A percentile compares a stretch with the other conserved stretches of the same genome.
Conservation (phyloP, 225 moss, liverwort and hornwort genomes). For the Bryoerythrophyllum caledonicum region DNA sequence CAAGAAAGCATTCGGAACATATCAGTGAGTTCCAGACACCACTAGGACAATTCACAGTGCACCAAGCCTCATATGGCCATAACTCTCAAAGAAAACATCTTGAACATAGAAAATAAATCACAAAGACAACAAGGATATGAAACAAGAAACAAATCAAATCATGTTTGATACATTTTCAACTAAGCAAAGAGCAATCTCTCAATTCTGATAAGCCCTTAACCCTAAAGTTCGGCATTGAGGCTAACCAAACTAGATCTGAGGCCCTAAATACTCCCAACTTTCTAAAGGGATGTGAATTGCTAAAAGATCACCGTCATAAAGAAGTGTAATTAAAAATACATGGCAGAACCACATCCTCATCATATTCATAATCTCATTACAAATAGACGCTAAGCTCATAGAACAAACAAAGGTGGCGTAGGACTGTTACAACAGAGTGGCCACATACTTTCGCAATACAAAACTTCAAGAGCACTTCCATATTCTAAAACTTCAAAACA, state of each 20-base stretch:
- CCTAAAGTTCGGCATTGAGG: background rate
- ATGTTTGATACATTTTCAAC: conserved; percentile 12
- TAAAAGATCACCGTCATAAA: no score
- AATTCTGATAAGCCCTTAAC: background rate
- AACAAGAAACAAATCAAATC: background rate
- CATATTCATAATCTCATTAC: no score
- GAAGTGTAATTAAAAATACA: no score
- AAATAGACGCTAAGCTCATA: background rate
- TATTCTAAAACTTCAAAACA: no score
- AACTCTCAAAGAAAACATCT: background rate
- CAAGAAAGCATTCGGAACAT: background rate
- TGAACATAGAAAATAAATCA: conserved; percentile 1
- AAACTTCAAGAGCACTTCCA: no score
- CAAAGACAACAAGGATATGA: background rate
- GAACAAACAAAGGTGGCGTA: no score
- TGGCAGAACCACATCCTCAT: background rate
- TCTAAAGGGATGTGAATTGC: no score
- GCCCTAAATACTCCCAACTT: no score
- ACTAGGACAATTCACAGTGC: background rate
- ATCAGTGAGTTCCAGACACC: background rate
- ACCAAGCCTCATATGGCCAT: no score
- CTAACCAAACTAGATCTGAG: background rate
- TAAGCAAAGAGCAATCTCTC: no score
- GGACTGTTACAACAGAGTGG: no score
- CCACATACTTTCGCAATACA: no score